These are phyloP conservation scores for Thelonectria discophora DNA, from an alignment of 2,329 filamentous ascomycete species.

Conservation along the genomic window DNA sequence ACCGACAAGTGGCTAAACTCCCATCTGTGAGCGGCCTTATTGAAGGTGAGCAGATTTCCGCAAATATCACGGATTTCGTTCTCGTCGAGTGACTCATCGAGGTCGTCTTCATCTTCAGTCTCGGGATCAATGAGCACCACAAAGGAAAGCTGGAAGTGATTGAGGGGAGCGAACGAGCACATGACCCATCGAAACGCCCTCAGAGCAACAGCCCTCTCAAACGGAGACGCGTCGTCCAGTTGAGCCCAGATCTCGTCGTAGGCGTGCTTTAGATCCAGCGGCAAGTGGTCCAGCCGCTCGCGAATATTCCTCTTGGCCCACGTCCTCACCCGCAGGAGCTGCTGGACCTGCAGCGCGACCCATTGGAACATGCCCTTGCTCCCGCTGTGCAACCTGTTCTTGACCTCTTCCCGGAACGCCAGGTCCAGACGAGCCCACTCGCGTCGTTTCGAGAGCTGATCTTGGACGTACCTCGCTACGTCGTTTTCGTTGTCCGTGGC, in stretches of 20 bases:
- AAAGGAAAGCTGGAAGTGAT: not conserved
- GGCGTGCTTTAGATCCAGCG: not conserved
- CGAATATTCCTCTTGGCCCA: not conserved
- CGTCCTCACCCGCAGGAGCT: not conserved
- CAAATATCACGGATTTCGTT: constrained; percentile 5
- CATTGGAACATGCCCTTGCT: constrained; percentile 27
- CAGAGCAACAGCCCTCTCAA: not conserved
- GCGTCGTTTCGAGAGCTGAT: not conserved
- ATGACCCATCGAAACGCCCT: constrained; percentile 11
- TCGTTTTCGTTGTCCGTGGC: constrained; percentile 15
- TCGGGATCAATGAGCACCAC: constrained; percentile 4
- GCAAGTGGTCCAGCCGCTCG: not conserved
- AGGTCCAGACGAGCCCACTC: not conserved
- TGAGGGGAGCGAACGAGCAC: not conserved
- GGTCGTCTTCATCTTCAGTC: not conserved
- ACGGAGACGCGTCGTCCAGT: not conserved
- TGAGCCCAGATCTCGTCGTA: constrained; percentile 4
- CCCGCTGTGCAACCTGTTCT: not conserved
- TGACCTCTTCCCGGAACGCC: not conserved
- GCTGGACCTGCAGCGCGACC: constrained; percentile 5
- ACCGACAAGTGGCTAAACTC: constrained; percentile 18
- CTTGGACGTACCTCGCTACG: not conserved
- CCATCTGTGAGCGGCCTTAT: not conserved
- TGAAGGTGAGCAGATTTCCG: constrained; percentile 5
- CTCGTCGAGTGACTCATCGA: not conserved